Evolutionary conservation across 148 eudicot genomes (phyloP).

Genomic region (Mesembryanthemum crystallinum): DNA sequence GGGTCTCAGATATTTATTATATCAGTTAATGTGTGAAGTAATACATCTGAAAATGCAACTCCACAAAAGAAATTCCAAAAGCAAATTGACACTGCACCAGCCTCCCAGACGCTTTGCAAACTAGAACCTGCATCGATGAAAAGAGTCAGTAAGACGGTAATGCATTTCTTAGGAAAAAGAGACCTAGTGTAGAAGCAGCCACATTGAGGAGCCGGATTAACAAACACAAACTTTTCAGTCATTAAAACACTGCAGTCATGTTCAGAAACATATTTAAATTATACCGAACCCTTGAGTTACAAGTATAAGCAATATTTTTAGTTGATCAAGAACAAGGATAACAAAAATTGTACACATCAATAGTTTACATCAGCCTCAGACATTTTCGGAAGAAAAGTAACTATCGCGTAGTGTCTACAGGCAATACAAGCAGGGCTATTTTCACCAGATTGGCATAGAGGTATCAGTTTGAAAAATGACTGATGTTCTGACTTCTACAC

Average conservation of each 20-base stretch:
- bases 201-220: too few relatives aligned
- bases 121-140: conserved; percentile 2
- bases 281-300: too few relatives aligned
- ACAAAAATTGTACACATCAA: background rate
- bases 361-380: too few relatives aligned
- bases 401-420: too few relatives aligned
- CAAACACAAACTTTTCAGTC: too few relatives aligned
- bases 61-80: conserved; percentile 8
- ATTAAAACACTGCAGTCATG: too few relatives aligned
- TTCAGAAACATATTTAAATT: too few relatives aligned
- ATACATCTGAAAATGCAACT: conserved; percentile 5
- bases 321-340: too few relatives aligned
- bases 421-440: background rate
- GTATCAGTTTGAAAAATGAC: background rate
- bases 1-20: conserved; percentile 21
- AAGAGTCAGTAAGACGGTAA: background rate
- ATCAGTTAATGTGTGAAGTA: conserved; percentile 6
- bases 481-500: background rate
- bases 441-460: background rate
- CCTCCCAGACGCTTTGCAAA: conserved; percentile 2
- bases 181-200: too few relatives aligned
- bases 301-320: too few relatives aligned
- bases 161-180: background rate
- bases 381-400: too few relatives aligned
- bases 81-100: background rate